Percentiles rank a stretch among this genome's conserved stretches.
phyloP scores from a whole-genome alignment of 1,139 yeast species.

The Zygosaccharomyces pseudobailii region DNA sequence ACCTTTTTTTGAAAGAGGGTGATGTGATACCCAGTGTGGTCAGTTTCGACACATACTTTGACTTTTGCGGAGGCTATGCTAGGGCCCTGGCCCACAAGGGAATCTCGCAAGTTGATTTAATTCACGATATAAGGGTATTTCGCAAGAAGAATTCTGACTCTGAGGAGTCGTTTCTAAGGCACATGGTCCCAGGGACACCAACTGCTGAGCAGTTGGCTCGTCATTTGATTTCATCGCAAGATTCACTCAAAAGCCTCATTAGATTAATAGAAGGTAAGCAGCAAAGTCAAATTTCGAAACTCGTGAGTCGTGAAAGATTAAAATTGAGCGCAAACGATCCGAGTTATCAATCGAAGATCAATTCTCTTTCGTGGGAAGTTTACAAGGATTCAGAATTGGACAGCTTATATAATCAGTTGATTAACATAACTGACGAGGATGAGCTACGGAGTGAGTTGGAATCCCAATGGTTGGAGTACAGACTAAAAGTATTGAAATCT shows the following conservation, averaged over 20 bases:
- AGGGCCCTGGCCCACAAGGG: constrained; percentile 38
- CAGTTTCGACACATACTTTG: constrained; percentile 45
- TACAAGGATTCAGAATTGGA: constrained; percentile 50
- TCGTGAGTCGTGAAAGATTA: constrained; percentile 44
- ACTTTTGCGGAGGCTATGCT: constrained; percentile 40
- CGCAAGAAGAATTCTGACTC: constrained; percentile 38
- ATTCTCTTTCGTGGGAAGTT: constrained; percentile 47
- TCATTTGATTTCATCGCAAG: constrained; percentile 47
- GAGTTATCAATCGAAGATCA: constrained; percentile 40
- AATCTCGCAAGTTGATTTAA: constrained; percentile 45
- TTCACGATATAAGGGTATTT: constrained; percentile 45
- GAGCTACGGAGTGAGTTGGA: constrained; percentile 54
- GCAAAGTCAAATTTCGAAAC: constrained; percentile 33
- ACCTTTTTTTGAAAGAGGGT: constrained; percentile 38
- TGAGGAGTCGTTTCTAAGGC: constrained; percentile 45
- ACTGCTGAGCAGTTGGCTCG: constrained; percentile 55
- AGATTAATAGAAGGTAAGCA: constrained; percentile 44
- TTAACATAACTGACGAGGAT: constrained; percentile 64
- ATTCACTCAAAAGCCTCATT: constrained; percentile 48
- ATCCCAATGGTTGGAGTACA: constrained; percentile 53
- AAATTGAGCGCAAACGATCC: constrained; percentile 42
- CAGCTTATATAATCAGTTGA: constrained; percentile 48
- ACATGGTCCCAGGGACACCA: constrained; percentile 59
- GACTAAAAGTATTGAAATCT: constrained; percentile 48
- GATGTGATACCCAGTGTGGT: constrained; percentile 28